These are phyloP conservation scores for Lentinula edodes DNA, from an alignment of 768 basidiomycete genomes.

Conservation along the genomic window DNA sequence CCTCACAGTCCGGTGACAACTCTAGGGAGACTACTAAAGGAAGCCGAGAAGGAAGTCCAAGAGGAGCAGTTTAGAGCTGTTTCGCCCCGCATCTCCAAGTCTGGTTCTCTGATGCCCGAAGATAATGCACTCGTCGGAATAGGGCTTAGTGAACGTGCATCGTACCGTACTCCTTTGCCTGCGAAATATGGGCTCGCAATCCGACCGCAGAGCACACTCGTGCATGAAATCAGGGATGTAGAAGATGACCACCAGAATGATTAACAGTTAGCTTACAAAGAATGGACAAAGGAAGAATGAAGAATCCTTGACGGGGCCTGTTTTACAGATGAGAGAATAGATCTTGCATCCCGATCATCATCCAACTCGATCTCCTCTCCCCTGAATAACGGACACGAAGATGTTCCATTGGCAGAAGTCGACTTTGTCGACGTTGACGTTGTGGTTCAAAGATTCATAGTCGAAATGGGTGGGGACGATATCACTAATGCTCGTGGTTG, in stretches of 20 bases:
- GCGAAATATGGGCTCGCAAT: background rate
- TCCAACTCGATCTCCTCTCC: background rate
- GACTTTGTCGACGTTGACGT: slow-evolving; percentile 46
- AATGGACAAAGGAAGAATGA: slow-evolving; percentile 79
- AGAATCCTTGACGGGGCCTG: slow-evolving; percentile 73
- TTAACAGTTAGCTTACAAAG: slow-evolving; percentile 14
- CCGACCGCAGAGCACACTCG: slow-evolving; percentile 1
- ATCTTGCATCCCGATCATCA: slow-evolving; percentile 22
- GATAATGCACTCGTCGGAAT: background rate
- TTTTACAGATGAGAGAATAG: slow-evolving; percentile 66
- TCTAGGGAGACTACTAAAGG: slow-evolving; percentile 48
- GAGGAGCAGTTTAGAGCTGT: background rate
- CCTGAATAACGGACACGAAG: slow-evolving; percentile 13
- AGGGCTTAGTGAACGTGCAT: background rate
- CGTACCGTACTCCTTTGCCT: slow-evolving; percentile 1
- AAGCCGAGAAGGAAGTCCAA: slow-evolving; percentile 49
- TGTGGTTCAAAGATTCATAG: slow-evolving; percentile 58
- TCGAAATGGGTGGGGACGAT: slow-evolving; percentile 40
- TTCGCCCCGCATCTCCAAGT: background rate
- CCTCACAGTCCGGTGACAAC: slow-evolving; percentile 50
- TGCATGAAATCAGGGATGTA: background rate
- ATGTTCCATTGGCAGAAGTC: slow-evolving; percentile 40
- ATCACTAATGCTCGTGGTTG: slow-evolving; percentile 43
- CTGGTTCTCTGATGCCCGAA: background rate
- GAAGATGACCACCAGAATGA: slow-evolving; percentile 3